Percentiles rank a stretch among this genome's conserved stretches.
Evolutionary conservation across 345 rosid genomes (phyloP).

Genomic region (Syzygium grande): DNA sequence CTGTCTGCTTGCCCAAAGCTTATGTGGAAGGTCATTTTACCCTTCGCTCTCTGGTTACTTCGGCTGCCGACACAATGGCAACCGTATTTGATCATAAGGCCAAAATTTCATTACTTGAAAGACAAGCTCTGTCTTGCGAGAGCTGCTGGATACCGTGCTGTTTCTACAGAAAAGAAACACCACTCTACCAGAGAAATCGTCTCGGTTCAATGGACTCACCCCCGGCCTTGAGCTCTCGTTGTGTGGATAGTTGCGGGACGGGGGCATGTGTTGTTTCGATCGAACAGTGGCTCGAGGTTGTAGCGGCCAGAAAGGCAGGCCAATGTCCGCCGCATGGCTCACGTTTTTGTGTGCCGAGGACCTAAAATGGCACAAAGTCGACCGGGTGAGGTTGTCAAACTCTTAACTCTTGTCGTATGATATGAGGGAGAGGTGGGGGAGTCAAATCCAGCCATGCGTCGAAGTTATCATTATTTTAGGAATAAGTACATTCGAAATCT

Average conservation of each 20-base stretch:
- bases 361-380: neutral
- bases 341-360: neutral
- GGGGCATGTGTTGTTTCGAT: neutral
- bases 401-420: neutral
- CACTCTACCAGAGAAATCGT: neutral
- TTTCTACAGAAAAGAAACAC: neutral
- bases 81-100: neutral
- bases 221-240: neutral
- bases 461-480: no score
- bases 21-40: neutral
- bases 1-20: neutral
- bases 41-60: neutral
- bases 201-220: neutral
- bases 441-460: neutral
- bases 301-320: neutral
- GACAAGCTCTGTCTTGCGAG: neutral
- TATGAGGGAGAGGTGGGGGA: neutral
- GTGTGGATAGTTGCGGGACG: neutral
- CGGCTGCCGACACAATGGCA: neutral
- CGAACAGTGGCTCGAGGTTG: neutral
- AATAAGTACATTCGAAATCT: no score
- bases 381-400: neutral
- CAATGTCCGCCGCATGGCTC: neutral
- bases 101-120: neutral
- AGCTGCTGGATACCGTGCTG: neutral